Base-by-base conservation (phyloP, 2,329 filamentous ascomycete species). In the Kalaharituber pfeilii region DNA sequence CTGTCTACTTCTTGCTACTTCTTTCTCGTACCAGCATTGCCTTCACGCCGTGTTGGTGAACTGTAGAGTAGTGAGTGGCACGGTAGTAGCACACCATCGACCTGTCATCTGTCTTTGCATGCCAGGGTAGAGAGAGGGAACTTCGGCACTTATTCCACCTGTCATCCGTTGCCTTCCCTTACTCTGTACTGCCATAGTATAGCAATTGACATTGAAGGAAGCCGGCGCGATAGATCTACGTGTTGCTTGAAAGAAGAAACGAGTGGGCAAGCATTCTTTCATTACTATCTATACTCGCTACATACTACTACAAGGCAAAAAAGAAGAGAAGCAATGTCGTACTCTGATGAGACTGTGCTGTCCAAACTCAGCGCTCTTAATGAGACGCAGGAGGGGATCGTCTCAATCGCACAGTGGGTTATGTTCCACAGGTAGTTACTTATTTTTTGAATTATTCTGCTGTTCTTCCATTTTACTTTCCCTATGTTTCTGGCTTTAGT, bases 401-500 rank as follows among this genome's bases (percentile, higher is more conserved):
- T 94, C 57, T 89, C 86, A 30, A 88, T 94, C 59, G 87, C 91
- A 55, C 89, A 96, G 80, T 98, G 93, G 93, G 91, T 98, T 58
- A 93, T 98, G 83, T 98, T 98, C 68, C 89, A 98, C 71, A 83
- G 87, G 87, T 94, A 80, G 59, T 68, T 60, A 11, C 20, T 20
- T 47, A 2, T 47, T 2, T 18, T 18, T 18, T 20, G 13, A 20
- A 47, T 11, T 9, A 47, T 11, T 47, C 15, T 18, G n/a, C 20
- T 18, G 22, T 25, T 47, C 15, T 13, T 5, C 20, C n/a, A n/a
- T n/a, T n/a, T n/a, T 50, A 56, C 30, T 57, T 52, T 53, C 50
- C 47, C 20, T 29, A 29, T 49, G 25, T 24, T 8, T 49, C 24
- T 53, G 26, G 39, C 39, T 39, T 50, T 44, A 52, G 30, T 11